phyloP scores from a whole-genome alignment of 495 filamentous ascomycete genomes.

The Pyronema domesticum region DNA sequence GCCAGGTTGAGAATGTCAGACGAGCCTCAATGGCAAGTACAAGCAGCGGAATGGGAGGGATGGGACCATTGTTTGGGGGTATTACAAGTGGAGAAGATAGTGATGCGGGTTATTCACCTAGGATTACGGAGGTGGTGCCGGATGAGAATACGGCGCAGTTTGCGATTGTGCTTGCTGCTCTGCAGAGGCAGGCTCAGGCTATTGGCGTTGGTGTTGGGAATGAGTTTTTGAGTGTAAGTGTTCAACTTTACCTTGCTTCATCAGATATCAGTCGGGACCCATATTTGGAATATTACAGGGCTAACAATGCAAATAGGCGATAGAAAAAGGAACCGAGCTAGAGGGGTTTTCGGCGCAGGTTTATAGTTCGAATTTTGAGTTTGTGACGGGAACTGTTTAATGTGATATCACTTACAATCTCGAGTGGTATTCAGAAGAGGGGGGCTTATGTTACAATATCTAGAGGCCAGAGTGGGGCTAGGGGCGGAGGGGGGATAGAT shows the following conservation, averaged over 20 bases:
- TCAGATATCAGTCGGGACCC: no score
- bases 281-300: no score
- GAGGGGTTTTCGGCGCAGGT: conserved; percentile 88
- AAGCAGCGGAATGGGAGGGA: no score
- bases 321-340: conserved; percentile 71
- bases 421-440: no score
- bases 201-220: conserved; percentile 71
- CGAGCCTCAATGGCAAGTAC: no score
- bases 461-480: no score
- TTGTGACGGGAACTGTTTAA: conserved; percentile 7
- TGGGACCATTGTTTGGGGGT: background rate
- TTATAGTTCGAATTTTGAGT: conserved; percentile 64
- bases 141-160: conserved; percentile 45
- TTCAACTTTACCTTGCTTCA: background rate
- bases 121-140: conserved; percentile 8
- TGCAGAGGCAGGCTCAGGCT: conserved; percentile 72
- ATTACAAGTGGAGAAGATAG: conserved; percentile 13
- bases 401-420: no score
- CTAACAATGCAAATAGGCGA: no score
- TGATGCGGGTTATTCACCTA: conserved; percentile 23
- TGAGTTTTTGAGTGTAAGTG: conserved; percentile 53
- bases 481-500: no score
- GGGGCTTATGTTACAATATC: no score
- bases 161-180: conserved; percentile 69
- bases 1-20: no score